Base-by-base conservation (phyloP, 495 filamentous ascomycete species). In the Hypoxylon rickii region DNA sequence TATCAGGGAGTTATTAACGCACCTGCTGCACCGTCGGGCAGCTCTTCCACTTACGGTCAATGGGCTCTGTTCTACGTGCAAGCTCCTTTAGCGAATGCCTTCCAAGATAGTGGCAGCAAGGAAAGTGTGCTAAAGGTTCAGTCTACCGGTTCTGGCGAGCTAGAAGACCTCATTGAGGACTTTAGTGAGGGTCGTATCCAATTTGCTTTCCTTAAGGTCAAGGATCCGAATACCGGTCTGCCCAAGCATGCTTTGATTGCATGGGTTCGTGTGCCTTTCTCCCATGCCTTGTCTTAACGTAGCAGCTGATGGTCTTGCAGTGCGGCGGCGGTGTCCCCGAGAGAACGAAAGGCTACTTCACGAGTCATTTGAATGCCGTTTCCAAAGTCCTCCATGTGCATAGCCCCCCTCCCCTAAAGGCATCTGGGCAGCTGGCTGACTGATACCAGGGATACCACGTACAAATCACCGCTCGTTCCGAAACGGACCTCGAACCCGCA, bases 321-420 rank as follows among this genome's bases (percentile, higher is more conserved):
- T 99, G 94, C 69, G 94, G 94, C 34, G 92, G 96, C 63, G 95
- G 95, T 50, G 94, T 99, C n/a, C 94, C 94, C 6, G 94, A 97
- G 76, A 80, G 92, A 62, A 97, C 92, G 12, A 97, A 97, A 68
- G 94, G 94, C 18, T 97, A 97, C 68, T 99, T 97, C 65, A 97
- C 90, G 26, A 96, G 91, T 67, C 92, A 99, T 75, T 71, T 92
- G 15, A 85, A 89, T 52, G 85, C 89, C 13, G 90, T 97, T 20
- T 86, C 90, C 22, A 96, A 95, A 70, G 79, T 96, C 50, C 79
- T 99, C 19, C 92, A 96, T 76, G 66, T 69, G 85, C 87, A 73
- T 73, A 80, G 69, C 44, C n/a, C n/a, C n/a, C n/a, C n/a, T n/a
- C n/a, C n/a, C n/a, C 37, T 41, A 39, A 16, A 18, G 38, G 32